Evolutionary conservation across 176 grass and related monocot genomes (phyloP).

Genomic region (Bonia amplexicaulis): DNA sequence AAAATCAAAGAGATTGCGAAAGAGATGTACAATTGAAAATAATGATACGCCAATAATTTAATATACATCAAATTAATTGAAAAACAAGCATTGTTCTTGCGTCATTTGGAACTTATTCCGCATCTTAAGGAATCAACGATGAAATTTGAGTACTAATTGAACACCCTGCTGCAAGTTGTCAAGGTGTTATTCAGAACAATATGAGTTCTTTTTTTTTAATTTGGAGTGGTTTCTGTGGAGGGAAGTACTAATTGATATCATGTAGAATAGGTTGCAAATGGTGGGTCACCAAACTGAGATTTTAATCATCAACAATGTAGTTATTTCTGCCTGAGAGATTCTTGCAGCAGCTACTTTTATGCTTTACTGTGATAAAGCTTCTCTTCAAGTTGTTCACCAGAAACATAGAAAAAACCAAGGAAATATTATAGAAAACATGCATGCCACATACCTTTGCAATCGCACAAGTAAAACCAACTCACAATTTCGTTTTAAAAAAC

Average conservation of each 20-base stretch:
- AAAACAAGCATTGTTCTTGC: not conserved
- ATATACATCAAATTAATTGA: not conserved
- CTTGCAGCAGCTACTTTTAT: not conserved
- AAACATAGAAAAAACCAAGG: not conserved
- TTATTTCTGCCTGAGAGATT: not conserved
- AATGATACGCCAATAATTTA: not conserved
- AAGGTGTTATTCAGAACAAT: not conserved
- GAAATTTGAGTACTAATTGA: not conserved
- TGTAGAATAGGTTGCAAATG: not conserved
- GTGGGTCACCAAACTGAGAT: not conserved
- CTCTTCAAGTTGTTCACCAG: not conserved
- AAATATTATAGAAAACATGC: not conserved
- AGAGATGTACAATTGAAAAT: not conserved
- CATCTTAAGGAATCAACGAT: not conserved
- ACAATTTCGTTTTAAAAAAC: not conserved
- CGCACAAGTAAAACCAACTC: not conserved
- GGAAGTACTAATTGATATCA: not conserved
- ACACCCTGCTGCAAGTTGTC: not conserved
- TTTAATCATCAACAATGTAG: not conserved
- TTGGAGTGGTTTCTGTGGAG: not conserved
- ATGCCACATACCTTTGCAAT: not conserved
- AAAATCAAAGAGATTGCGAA: not conserved
- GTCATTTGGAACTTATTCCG: constrained; percentile 3
- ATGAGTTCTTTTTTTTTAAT: not conserved
- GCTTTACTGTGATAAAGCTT: not conserved